A percentile compares a stretch with the other conserved stretches of the same genome.
Evolutionary conservation across 2,329 filamentous ascomycete genomes (phyloP).

Genomic region (Sporothrix phasma): DNA sequence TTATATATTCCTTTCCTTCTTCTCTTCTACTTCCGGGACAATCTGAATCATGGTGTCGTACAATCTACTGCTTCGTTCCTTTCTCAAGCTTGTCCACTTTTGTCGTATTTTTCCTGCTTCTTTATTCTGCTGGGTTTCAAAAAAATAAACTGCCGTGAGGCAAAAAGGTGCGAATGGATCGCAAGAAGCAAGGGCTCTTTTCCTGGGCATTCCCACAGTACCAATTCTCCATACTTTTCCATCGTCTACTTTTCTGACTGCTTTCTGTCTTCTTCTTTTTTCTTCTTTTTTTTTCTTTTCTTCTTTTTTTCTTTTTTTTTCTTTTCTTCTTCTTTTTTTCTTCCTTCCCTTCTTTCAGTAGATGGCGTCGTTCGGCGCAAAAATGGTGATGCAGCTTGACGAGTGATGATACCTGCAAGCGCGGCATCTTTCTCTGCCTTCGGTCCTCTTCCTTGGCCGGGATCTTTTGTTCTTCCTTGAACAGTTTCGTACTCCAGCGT

Average conservation of each 20-base stretch:
- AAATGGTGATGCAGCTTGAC: too few relatives aligned
- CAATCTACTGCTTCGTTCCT: background rate
- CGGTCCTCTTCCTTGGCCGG: background rate
- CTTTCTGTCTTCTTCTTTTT: background rate
- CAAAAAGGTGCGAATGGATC: background rate
- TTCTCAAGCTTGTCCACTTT: background rate
- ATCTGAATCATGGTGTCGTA: background rate
- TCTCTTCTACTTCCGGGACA: background rate
- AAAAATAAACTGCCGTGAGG: slow-evolving; percentile 3
- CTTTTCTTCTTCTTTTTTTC: background rate
- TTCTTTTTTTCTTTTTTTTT: background rate
- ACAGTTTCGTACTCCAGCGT: too few relatives aligned
- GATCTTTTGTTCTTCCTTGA: too few relatives aligned
- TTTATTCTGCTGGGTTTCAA: background rate
- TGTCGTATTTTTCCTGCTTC: background rate
- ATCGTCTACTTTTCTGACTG: background rate
- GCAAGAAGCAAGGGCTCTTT: background rate
- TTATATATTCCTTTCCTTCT: background rate
- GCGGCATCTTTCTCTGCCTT: background rate
- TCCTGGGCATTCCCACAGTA: background rate
- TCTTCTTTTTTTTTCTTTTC: background rate
- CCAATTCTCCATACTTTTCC: too few relatives aligned
- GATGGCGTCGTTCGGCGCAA: background rate
- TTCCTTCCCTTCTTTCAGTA: background rate
- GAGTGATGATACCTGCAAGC: too few relatives aligned